Evolutionary conservation across 768 basidiomycete species (phyloP).

Genomic region (Boletus vinaceobasis): DNA sequence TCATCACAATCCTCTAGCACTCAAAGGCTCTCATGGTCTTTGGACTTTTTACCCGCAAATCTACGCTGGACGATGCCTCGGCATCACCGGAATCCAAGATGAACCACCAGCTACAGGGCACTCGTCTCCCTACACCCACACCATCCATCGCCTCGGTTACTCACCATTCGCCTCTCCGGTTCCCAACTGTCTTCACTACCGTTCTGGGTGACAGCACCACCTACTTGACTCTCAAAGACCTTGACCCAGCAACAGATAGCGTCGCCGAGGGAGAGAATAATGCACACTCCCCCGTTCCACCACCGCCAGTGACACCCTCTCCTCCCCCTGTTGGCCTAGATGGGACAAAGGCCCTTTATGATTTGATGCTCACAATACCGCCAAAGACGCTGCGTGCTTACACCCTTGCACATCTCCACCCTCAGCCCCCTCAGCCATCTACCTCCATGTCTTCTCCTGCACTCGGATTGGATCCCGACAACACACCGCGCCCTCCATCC

Average conservation of each 20-base stretch:
- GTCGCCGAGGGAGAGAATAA: slow-evolving; percentile 6
- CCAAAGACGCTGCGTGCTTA: slow-evolving; percentile 65
- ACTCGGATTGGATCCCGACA: slow-evolving; percentile 10
- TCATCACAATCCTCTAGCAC: background rate
- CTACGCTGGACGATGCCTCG: slow-evolving; percentile 5
- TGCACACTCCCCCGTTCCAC: slow-evolving; percentile 15
- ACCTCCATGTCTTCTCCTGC: slow-evolving; percentile 11
- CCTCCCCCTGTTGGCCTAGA: slow-evolving; percentile 39
- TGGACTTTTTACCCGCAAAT: slow-evolving; percentile 39
- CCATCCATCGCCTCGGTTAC: slow-evolving; percentile 43
- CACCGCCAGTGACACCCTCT: slow-evolving; percentile 29
- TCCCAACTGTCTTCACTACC: slow-evolving; percentile 13
- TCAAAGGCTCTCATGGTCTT: slow-evolving; percentile 35
- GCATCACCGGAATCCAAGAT: slow-evolving; percentile 6
- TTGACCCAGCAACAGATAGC: slow-evolving; percentile 7
- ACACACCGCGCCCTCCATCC: slow-evolving; percentile 24
- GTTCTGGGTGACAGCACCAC: slow-evolving; percentile 21
- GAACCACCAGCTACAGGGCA: background rate
- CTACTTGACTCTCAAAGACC: slow-evolving; percentile 18
- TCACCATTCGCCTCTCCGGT: slow-evolving; percentile 22
- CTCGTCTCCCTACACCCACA: slow-evolving; percentile 52
- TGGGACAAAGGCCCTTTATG: slow-evolving; percentile 43
- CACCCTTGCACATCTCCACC: slow-evolving; percentile 48
- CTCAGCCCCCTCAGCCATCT: slow-evolving; percentile 1
- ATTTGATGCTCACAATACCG: slow-evolving; percentile 58